Base-by-base conservation (phyloP, 2,329 filamentous ascomycete species). In the Colletotrichum endophyticum region DNA sequence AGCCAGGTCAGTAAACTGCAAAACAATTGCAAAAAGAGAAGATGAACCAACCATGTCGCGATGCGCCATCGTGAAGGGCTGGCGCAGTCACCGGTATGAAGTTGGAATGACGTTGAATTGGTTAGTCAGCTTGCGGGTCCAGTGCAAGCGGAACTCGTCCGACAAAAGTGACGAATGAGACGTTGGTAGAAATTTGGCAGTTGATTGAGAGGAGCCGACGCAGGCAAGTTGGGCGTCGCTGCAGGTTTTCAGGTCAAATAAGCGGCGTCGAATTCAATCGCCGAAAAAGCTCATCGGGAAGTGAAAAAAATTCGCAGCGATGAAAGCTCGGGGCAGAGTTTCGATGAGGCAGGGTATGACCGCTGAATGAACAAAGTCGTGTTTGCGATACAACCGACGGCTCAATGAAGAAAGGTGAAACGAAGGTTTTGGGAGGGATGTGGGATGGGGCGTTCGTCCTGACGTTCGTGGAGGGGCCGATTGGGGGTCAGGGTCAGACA, bases 361-460 rank as follows among this genome's bases (percentile, higher is more conserved):
- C 34, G 27, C 15, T 62, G 15, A 22, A 22, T 30, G 49, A 59
- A 61, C 25, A 59, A 49, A 73, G 64, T 57, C 49, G 70, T 59
- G 64, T 19, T 73, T 66, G 70, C 70, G 71, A 73, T 73, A 49
- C 56, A 71, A 64, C 28, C 25, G 36, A 28, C 36, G 56, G 53
- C 66, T 62, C 19, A 66, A 36, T 30, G 66, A 56, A 59, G 63
- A 67, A 73, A 66, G 64, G 49, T 73, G 74, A 76, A 76, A 76
- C 74, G 64, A 61, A 69, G 64, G 74, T 76, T 76, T 73, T 25
- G 66, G 59, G 49, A 28, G 32, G 73, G 25, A 76, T 49, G 70
- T 73, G 64, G 36, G 70, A 49, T 69, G 63, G 73, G 73, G 39
- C 63, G 70, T 73, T 73, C 70, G 73, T 76, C 64, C 70, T 69